Conservation (phyloP, 2,329 filamentous ascomycete genomes). For the Diplodia intermedia region DNA sequence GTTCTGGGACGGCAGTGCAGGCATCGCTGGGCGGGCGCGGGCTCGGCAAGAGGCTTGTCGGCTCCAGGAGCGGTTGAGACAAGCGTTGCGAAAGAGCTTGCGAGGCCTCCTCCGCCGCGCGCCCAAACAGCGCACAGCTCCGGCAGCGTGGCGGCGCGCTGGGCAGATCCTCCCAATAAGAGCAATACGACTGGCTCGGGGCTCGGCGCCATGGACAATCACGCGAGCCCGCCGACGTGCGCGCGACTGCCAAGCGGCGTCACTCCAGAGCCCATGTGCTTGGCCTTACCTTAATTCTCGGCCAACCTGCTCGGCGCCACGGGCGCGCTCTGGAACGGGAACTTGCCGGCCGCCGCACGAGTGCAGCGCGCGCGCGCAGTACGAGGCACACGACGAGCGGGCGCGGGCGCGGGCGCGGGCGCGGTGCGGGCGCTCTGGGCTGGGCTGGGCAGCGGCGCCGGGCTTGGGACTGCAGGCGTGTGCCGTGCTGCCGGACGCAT, state of each 20-base stretch:
- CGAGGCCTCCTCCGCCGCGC: constrained; percentile 11
- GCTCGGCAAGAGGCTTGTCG: constrained; percentile 19
- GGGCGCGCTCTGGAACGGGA: constrained; percentile 30
- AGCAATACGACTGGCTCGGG: constrained; percentile 26
- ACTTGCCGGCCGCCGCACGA: constrained; percentile 17
- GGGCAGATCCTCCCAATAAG: constrained; percentile 23
- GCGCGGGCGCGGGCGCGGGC: background rate
- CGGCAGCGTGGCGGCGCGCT: constrained; percentile 22
- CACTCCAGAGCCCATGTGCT: constrained; percentile 15
- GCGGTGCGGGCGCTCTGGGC: background rate
- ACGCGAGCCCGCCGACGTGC: constrained; percentile 5
- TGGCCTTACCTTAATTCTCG: constrained; percentile 32
- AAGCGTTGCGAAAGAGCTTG: constrained; percentile 33
- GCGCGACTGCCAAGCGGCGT: constrained; percentile 6
- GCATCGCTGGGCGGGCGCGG: background rate
- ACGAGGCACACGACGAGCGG: too few relatives aligned
- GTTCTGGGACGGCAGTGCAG: background rate
- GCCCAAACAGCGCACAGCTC: constrained; percentile 11
- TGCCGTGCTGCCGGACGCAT: constrained; percentile 15
- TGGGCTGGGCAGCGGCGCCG: background rate
- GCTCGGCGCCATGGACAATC: constrained; percentile 24
- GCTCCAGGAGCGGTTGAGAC: constrained; percentile 24
- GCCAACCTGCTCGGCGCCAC: constrained; percentile 30
- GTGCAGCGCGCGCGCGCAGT: background rate
- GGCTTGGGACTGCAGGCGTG: background rate